Base-by-base conservation (phyloP, 768 basidiomycete species). In the Tubosaeta sp. region DNA sequence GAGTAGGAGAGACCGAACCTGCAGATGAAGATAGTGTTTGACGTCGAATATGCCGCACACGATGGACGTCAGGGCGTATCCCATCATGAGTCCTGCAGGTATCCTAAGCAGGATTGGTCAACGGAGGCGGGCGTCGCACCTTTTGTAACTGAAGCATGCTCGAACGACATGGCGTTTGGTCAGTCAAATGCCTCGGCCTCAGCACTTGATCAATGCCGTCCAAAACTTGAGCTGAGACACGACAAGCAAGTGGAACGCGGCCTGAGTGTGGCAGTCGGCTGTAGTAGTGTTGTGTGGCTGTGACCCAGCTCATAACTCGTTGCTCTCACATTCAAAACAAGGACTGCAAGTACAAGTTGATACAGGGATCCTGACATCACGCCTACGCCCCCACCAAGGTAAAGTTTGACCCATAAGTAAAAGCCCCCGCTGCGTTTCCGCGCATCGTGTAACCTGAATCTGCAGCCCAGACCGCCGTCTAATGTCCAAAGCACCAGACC, bases 11-110 rank as follows among this genome's bases (percentile, higher is more conserved):
- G 14, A 58, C 75, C 27, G 56, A 56, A 83, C 86, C 73, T 89
- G 93, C 3, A 96, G 74, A 66, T 94, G 89, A 52, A 92, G 78
- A 66, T 92, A 90, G 61, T 93, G 86, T 66, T 94, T 95, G 58
- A 90, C 71, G 60, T 94, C 92, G 62, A 94, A 87, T 29, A 95
- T 65, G 1, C 89, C 86, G 40, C 77, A 83, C 6, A 82, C 63
- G 48, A 94, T 73, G n/a, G 94, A 90, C 3, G 82, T 77, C 40
- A 89, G 52, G 27, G 82, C 91, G 40, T 80, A 73, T 44, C 75
- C 73, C 50, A 91, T 71, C 83, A 95, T 93, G 52, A 93, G 71
- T 27, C 86, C 92, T 94, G 57, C 27, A 54, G 4, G 48, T 30
- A 22, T 6, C 32, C 16, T 55, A 12, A 48, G 48, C 29, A 31